Evolutionary conservation across 106 monocot genomes (phyloP).

Genomic region (Phalaenopsis aphrodite): DNA sequence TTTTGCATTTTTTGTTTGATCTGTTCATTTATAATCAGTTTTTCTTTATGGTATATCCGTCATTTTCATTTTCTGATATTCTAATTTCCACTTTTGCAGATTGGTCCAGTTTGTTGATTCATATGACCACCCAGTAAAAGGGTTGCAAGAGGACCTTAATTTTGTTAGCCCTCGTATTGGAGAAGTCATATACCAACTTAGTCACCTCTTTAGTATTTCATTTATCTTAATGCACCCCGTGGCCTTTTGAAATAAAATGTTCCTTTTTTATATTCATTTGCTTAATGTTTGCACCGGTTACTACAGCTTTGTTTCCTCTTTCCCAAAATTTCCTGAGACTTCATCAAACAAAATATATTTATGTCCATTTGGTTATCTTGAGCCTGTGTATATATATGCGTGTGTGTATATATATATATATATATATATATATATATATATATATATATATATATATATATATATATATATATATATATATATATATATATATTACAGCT

Average conservation of each 20-base stretch:
- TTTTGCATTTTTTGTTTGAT: neutral
- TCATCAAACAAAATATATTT: neutral
- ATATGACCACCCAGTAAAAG: slow-evolving; percentile 90
- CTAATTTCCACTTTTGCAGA: slow-evolving; percentile 37
- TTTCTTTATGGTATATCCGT: neutral
- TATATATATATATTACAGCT: neutral
- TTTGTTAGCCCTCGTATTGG: slow-evolving; percentile 99
- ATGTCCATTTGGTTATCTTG: neutral
- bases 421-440: too few relatives aligned
- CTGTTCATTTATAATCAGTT: neutral
- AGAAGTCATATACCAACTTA: slow-evolving; percentile 49
- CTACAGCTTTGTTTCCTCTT: neutral
- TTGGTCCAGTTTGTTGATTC: slow-evolving; percentile 98
- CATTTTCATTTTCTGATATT: slow-evolving; percentile 4
- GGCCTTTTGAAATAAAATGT: neutral
- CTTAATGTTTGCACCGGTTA: slow-evolving; percentile 1
- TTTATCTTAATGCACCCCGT: neutral
- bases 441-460: too few relatives aligned
- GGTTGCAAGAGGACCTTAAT: slow-evolving; percentile 97
- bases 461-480: too few relatives aligned
- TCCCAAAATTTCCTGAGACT: neutral
- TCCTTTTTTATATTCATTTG: neutral
- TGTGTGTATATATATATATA: too few relatives aligned
- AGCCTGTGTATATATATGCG: neutral
- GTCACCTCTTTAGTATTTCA: neutral